Evolutionary conservation across 768 basidiomycete genomes (phyloP).

Genomic region (Macrocybe gigantea): DNA sequence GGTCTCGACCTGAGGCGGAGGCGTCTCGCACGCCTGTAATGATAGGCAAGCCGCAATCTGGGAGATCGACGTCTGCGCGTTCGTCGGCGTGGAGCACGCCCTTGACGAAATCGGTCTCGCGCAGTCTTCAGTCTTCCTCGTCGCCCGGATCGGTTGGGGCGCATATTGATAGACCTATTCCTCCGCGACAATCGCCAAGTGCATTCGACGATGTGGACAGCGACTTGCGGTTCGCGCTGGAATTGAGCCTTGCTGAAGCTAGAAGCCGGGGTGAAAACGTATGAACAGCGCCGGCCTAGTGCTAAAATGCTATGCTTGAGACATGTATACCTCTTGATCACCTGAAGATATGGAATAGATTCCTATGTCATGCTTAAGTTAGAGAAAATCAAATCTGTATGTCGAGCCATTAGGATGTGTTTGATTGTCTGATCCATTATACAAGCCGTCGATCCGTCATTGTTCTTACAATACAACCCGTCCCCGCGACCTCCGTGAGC

Average conservation of each 20-base stretch:
- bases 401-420: no score
- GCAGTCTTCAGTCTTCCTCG: conserved; percentile 2
- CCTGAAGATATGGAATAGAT: not conserved
- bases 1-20: not conserved
- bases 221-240: conserved; percentile 59
- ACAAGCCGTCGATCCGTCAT: conserved; percentile 56
- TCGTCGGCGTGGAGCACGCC: conserved; percentile 36
- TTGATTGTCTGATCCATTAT: not conserved
- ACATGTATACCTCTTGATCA: not conserved
- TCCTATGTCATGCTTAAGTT: no score
- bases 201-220: conserved; percentile 46
- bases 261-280: conserved; percentile 27
- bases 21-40: conserved; percentile 13
- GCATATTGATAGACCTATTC: conserved; percentile 4
- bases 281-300: conserved; percentile 1
- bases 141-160: conserved; percentile 1
- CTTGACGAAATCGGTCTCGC: conserved; percentile 15
- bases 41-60: conserved; percentile 6
- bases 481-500: conserved; percentile 92
- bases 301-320: not conserved
- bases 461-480: conserved; percentile 90
- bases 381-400: no score
- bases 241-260: conserved; percentile 70
- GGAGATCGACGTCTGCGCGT: conserved; percentile 9
- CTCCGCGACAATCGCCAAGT: conserved; percentile 9